Conservation (phyloP, 805 yeast genomes). For the Brettanomyces bruxellensis region DNA sequence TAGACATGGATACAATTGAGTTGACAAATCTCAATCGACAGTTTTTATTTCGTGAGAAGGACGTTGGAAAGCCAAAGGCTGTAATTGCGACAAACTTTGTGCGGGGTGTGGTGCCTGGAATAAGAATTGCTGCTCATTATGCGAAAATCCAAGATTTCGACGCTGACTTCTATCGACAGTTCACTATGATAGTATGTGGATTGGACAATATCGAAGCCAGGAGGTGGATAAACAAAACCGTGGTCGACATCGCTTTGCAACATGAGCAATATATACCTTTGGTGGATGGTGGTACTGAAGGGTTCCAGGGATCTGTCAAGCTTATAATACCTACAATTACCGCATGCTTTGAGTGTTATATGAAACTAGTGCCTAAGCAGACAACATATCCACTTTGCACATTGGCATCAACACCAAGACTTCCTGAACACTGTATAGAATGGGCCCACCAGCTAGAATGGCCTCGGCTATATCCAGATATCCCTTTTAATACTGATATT, state of each 20-base stretch:
- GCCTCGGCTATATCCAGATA: slow-evolving; percentile 42
- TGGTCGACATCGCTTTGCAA: slow-evolving; percentile 54
- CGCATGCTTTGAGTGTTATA: slow-evolving; percentile 89
- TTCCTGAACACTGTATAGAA: slow-evolving; percentile 91
- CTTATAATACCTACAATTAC: slow-evolving; percentile 78
- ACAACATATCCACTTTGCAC: slow-evolving; percentile 85
- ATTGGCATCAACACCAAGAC: slow-evolving; percentile 86
- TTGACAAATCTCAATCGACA: slow-evolving; percentile 70
- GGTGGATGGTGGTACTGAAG: slow-evolving; percentile 95
- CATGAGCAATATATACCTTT: slow-evolving; percentile 48
- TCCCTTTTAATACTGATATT: slow-evolving; percentile 57
- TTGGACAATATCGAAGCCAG: slow-evolving; percentile 86
- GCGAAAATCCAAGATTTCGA: slow-evolving; percentile 59
- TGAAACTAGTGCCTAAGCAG: slow-evolving; percentile 59
- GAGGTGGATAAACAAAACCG: slow-evolving; percentile 72
- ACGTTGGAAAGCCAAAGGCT: slow-evolving; percentile 62
- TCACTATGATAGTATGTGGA: slow-evolving; percentile 74
- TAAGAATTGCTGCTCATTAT: slow-evolving; percentile 43
- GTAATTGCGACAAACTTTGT: slow-evolving; percentile 55
- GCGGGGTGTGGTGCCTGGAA: slow-evolving; percentile 27
- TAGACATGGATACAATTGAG: slow-evolving; percentile 81
- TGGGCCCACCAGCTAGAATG: slow-evolving; percentile 77
- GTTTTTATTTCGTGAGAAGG: slow-evolving; percentile 52
- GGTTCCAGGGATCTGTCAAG: slow-evolving; percentile 84
- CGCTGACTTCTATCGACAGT: slow-evolving; percentile 53